Evolutionary conservation across 495 filamentous ascomycete species (phyloP).

Genomic region (Daldinia childiae): DNA sequence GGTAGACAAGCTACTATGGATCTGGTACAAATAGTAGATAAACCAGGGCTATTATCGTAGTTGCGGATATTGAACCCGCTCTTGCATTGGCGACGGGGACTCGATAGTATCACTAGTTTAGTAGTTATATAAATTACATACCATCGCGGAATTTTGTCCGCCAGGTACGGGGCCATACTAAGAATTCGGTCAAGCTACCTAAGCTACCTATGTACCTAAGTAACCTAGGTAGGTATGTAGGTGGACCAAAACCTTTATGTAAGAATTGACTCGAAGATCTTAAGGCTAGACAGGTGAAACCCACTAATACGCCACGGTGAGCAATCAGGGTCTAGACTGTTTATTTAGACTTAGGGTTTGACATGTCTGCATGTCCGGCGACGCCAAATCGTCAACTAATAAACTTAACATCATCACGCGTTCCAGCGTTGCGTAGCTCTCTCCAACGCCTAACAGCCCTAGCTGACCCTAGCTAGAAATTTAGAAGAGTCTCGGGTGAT

Average conservation of each 20-base stretch:
- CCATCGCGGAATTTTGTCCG: constrained; percentile 11
- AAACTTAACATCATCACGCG: constrained; percentile 7
- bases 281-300: constrained; percentile 1
- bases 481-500: constrained; percentile 12
- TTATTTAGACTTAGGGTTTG: not conserved
- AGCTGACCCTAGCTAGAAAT: constrained; percentile 1
- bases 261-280: not conserved
- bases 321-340: constrained; percentile 1
- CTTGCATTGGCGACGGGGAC: constrained; percentile 14
- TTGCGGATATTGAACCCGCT: constrained; percentile 38
- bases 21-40: not conserved
- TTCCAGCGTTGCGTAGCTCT: not conserved
- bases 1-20: not conserved
- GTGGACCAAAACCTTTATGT: not conserved
- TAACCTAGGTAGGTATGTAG: too few relatives aligned
- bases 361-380: constrained; percentile 18
- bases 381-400: constrained; percentile 6
- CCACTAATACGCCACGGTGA: constrained; percentile 11
- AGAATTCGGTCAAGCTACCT: constrained; percentile 2
- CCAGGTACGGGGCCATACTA: not conserved
- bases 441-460: not conserved
- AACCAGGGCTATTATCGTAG: constrained; percentile 11
- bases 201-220: too few relatives aligned
- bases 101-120: not conserved
- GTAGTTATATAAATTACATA: not conserved